Conservation (phyloP, 306 rosid species). For the Pterocarpus macrocarpus region DNA sequence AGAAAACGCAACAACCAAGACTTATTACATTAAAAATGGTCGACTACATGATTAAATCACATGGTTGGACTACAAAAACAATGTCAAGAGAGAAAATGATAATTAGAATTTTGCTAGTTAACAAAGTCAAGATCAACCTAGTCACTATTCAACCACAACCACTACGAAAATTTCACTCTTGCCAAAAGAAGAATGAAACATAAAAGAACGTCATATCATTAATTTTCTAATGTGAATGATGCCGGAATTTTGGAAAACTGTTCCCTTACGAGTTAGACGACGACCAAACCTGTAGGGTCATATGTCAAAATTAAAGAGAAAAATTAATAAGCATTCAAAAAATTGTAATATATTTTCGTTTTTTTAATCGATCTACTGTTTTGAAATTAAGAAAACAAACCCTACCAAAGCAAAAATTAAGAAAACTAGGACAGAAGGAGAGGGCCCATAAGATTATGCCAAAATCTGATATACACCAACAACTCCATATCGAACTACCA, state of each 20-base stretch:
- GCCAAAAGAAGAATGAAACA: no score
- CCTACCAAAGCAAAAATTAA: neutral
- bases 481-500: constrained; percentile 55
- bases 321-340: neutral
- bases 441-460: constrained; percentile 51
- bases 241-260: neutral
- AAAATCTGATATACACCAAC: constrained; percentile 52
- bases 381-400: neutral
- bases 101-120: neutral
- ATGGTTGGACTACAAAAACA: neutral
- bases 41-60: neutral
- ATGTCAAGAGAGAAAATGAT: neutral
- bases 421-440: constrained; percentile 2
- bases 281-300: neutral
- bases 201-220: neutral
- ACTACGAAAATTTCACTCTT: no score
- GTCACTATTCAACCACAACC: neutral
- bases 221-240: neutral
- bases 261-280: neutral
- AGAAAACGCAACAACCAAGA: neutral
- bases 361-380: neutral
- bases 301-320: neutral
- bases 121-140: constrained; percentile 15
- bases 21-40: neutral
- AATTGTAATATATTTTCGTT: neutral